phyloP scores from a whole-genome alignment of 768 basidiomycete species.

The Boletus edulis region DNA sequence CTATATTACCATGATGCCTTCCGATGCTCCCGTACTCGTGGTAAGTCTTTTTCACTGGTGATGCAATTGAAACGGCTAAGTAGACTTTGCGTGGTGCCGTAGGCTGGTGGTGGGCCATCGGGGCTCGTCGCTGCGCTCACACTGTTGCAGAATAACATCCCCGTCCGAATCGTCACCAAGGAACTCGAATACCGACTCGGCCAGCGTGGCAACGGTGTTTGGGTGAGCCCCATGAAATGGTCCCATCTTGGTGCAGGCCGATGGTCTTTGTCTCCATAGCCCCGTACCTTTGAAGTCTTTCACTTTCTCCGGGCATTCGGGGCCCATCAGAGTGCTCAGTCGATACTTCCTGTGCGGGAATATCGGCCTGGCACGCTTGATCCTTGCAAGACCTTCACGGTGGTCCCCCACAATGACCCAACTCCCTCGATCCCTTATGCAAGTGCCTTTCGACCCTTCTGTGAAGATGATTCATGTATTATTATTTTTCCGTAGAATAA shows the following conservation, averaged over 20 bases:
- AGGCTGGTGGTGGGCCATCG: slow-evolving; percentile 30
- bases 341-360: slow-evolving; percentile 28
- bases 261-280: slow-evolving; percentile 5
- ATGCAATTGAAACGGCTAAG: not conserved
- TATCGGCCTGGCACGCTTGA: slow-evolving; percentile 31
- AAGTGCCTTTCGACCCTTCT: not conserved
- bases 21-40: slow-evolving; percentile 21
- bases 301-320: slow-evolving; percentile 39
- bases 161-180: slow-evolving; percentile 53
- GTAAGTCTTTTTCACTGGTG: slow-evolving; percentile 2
- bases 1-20: slow-evolving; percentile 7
- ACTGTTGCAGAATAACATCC: slow-evolving; percentile 41
- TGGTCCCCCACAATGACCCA: slow-evolving; percentile 9
- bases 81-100: not conserved
- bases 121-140: slow-evolving; percentile 33
- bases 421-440: slow-evolving; percentile 30
- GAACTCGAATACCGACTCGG: slow-evolving; percentile 34
- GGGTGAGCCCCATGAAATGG: slow-evolving; percentile 24
- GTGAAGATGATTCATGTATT: not conserved
- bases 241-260: not conserved
- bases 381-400: slow-evolving; percentile 6
- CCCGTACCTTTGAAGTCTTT: slow-evolving; percentile 43
- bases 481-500: slow-evolving; percentile 5
- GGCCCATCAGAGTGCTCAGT: slow-evolving; percentile 32
- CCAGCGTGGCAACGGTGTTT: slow-evolving; percentile 39